Conservation (phyloP, 305 asterid species). For the Ilex paraguariensis region DNA sequence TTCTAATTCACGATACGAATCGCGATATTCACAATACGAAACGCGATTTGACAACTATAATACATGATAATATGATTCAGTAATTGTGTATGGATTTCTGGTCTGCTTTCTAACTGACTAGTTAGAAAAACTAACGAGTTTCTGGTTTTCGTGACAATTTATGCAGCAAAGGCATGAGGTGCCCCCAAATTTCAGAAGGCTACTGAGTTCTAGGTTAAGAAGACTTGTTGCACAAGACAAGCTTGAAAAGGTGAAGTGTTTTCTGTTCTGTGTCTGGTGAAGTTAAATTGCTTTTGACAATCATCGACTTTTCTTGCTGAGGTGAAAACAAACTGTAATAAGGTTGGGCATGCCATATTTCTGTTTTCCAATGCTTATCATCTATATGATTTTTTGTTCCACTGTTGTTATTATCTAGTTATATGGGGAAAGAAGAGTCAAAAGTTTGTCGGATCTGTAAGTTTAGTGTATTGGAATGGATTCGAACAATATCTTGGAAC, state of each 20-base stretch:
- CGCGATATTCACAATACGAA: no score
- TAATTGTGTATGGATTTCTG: no score
- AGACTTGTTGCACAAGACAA: conserved; percentile 41
- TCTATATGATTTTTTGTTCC: neutral
- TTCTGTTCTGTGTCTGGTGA: neutral
- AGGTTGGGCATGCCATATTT: neutral
- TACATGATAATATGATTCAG: no score
- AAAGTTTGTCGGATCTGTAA: no score
- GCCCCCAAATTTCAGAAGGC: conserved; percentile 36
- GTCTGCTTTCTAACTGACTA: neutral
- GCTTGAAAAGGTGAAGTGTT: conserved; percentile 35
- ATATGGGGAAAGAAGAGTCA: neutral
- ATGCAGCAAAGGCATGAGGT: conserved; percentile 39
- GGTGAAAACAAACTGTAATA: neutral
- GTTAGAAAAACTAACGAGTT: conserved; percentile 1
- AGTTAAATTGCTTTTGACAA: neutral
- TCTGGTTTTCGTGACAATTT: conserved; percentile 5
- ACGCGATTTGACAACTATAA: no score
- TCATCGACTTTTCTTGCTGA: neutral
- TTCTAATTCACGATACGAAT: no score
- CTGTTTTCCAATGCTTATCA: neutral
- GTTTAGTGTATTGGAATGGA: no score
- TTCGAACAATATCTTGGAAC: no score
- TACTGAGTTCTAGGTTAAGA: conserved; percentile 36
- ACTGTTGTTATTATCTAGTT: neutral